phyloP scores from a whole-genome alignment of 1,284 basidiomycete genomes.

The Irpex sp. region DNA sequence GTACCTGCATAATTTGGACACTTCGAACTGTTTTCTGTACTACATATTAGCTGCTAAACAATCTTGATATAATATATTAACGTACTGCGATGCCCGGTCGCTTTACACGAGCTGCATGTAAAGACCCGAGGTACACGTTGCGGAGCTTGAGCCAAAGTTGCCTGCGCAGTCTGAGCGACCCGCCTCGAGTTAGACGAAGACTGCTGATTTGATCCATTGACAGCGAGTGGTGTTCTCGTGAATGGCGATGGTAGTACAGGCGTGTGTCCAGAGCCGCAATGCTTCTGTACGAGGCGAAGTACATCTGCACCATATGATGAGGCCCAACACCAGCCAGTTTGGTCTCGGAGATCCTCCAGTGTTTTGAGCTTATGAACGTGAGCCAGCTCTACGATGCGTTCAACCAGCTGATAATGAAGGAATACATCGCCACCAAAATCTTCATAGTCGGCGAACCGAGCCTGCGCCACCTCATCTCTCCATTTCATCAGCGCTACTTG shows the following conservation, averaged over 20 bases:
- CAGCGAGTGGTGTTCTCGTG: background rate
- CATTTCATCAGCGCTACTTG: background rate
- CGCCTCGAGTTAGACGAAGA: background rate
- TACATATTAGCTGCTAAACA: no score
- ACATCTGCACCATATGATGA: background rate
- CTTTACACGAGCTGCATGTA: no score
- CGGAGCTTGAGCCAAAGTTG: no score
- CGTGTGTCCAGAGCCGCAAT: background rate
- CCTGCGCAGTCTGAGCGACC: background rate
- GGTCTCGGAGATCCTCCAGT: background rate
- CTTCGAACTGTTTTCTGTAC: no score
- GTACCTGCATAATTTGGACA: no score
- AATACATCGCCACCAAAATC: background rate
- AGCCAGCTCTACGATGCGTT: background rate
- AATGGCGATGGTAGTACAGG: background rate
- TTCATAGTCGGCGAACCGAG: background rate
- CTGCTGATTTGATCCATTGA: background rate
- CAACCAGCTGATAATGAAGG: background rate
- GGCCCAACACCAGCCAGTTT: background rate
- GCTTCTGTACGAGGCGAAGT: background rate
- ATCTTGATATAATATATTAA: no score
- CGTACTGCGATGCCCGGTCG: no score
- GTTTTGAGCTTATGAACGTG: background rate
- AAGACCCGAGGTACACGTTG: no score
- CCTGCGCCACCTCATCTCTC: background rate